Percentiles rank a stretch among this genome's conserved stretches.
These are phyloP conservation scores for Fusarium acutatum DNA, from an alignment of 2,329 filamentous ascomycete genomes.

Conservation along the genomic window DNA sequence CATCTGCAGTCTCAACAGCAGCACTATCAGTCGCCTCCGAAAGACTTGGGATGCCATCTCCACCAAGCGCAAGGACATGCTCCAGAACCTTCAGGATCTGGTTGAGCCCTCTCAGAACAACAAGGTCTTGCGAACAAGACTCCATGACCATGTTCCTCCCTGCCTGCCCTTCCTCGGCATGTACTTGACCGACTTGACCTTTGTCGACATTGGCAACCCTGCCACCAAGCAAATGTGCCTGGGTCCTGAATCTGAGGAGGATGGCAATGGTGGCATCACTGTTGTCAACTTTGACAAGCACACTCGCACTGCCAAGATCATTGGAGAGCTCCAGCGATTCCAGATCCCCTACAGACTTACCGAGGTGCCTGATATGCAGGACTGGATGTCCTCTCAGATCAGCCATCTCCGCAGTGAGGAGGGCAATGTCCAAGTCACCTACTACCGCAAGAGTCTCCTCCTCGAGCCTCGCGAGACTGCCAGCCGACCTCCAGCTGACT, in stretches of 20 bases:
- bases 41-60: constrained; percentile 93
- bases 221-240: constrained; percentile 76
- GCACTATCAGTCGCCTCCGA: constrained; percentile 86
- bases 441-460: constrained; percentile 84
- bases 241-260: constrained; percentile 61
- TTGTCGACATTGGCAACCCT: constrained; percentile 93
- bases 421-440: constrained; percentile 66
- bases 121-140: constrained; percentile 80
- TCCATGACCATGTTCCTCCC: constrained; percentile 87
- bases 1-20: constrained; percentile 91
- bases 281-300: constrained; percentile 99
- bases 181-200: constrained; percentile 95
- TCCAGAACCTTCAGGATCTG: constrained; percentile 82
- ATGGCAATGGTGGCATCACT: constrained; percentile 71
- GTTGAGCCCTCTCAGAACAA: constrained; percentile 94
- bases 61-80: constrained; percentile 79
- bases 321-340: constrained; percentile 94
- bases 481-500: constrained; percentile 46
- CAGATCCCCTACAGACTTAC: constrained; percentile 89
- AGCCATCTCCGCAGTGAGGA: constrained; percentile 71
- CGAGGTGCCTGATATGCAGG: constrained; percentile 87
- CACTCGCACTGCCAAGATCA: constrained; percentile 91
- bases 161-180: constrained; percentile 96
- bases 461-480: constrained; percentile 76
- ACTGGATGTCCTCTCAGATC: constrained; percentile 89